phyloP scores from a whole-genome alignment of 768 basidiomycete genomes.

The Pulveroboletus ravenelii region DNA sequence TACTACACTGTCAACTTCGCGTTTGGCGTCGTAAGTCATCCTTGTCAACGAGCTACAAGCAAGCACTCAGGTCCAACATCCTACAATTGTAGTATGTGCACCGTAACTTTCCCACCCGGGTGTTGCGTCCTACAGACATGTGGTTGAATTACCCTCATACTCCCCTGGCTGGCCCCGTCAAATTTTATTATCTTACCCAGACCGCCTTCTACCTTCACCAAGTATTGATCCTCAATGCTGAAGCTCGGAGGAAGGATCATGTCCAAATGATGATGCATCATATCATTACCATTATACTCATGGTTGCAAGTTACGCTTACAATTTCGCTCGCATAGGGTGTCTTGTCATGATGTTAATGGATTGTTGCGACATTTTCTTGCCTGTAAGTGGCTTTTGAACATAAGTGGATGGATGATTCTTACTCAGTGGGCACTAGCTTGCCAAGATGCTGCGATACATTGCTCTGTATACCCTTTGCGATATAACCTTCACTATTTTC shows the following conservation, averaged over 20 bases:
- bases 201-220: constrained; percentile 90
- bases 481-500: constrained; percentile 75
- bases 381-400: constrained; percentile 54
- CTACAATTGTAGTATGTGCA: constrained; percentile 67
- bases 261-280: constrained; percentile 97
- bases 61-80: constrained; percentile 4
- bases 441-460: constrained; percentile 95
- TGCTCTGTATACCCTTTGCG: constrained; percentile 58
- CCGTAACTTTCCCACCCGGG: constrained; percentile 57
- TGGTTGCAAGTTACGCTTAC: constrained; percentile 71
- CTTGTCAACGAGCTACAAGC: constrained; percentile 6
- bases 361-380: constrained; percentile 87
- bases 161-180: constrained; percentile 73
- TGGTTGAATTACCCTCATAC: constrained; percentile 84
- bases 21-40: constrained; percentile 74
- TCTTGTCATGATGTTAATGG: constrained; percentile 89
- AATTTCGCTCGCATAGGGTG: constrained; percentile 89
- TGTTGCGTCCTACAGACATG: constrained; percentile 58
- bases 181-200: constrained; percentile 86
- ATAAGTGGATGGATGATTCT: neutral
- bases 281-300: constrained; percentile 77
- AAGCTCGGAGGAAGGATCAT: constrained; percentile 89
- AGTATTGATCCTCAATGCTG: constrained; percentile 87
- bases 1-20: constrained; percentile 77
- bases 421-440: constrained; percentile 42